These are phyloP conservation scores for Candida cerambycidarum DNA, from an alignment of 805 yeast genomes.

Conservation along the genomic window DNA sequence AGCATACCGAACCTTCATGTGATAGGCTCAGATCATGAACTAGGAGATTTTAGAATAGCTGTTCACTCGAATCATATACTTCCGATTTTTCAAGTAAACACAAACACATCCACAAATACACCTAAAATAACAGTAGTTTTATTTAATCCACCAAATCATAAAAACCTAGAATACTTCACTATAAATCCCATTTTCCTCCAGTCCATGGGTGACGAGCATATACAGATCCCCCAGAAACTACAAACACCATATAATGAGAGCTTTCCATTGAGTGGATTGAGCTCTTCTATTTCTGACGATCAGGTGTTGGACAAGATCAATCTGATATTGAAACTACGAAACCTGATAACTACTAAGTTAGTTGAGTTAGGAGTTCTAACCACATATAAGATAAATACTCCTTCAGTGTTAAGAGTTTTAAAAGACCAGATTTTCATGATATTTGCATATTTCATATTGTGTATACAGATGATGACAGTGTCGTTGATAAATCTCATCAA, in stretches of 20 bases:
- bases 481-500: constrained; percentile 28
- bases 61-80: constrained; percentile 2
- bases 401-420: background rate
- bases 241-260: constrained; percentile 1
- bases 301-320: constrained; percentile 34
- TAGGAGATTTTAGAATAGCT: constrained; percentile 5
- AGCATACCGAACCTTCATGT: background rate
- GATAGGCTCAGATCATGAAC: background rate
- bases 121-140: constrained; percentile 20
- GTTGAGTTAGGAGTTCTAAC: background rate
- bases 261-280: constrained; percentile 8
- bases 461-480: constrained; percentile 19
- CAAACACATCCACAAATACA: background rate
- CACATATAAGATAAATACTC: background rate
- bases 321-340: constrained; percentile 22
- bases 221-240: background rate
- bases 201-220: constrained; percentile 29
- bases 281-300: constrained; percentile 28
- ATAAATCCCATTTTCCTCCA: constrained; percentile 69
- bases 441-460: constrained; percentile 6
- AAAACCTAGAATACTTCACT: constrained; percentile 74
- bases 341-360: constrained; percentile 4
- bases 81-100: constrained; percentile 4
- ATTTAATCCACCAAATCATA: constrained; percentile 72
- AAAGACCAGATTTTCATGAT: background rate